Evolutionary conservation across 2,329 filamentous ascomycete genomes (phyloP).

Genomic region (Fusarium agapanthi): DNA sequence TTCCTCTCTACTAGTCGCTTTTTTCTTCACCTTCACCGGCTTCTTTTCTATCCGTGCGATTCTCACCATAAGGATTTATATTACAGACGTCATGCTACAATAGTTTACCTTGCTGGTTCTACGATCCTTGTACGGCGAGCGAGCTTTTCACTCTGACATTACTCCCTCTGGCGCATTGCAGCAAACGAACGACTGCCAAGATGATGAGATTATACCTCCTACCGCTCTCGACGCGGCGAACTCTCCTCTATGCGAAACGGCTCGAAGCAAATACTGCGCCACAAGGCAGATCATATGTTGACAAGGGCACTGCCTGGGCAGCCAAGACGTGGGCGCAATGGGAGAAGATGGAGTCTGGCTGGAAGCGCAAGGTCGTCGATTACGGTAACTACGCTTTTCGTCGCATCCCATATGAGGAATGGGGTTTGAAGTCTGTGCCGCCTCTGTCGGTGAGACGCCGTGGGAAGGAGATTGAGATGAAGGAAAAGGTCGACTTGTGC

Average conservation of each 20-base stretch:
- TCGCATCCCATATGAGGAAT: slow-evolving; percentile 95
- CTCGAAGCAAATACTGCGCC: slow-evolving; percentile 65
- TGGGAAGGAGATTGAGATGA: slow-evolving; percentile 68
- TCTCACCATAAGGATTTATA: background rate
- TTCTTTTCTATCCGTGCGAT: slow-evolving; percentile 11
- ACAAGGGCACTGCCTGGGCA: slow-evolving; percentile 76
- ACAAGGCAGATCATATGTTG: slow-evolving; percentile 62
- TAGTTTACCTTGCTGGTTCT: slow-evolving; percentile 4
- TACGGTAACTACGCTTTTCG: slow-evolving; percentile 89
- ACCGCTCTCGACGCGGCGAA: slow-evolving; percentile 89
- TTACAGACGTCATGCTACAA: slow-evolving; percentile 28
- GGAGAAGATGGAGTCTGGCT: slow-evolving; percentile 85
- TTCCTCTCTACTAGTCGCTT: background rate
- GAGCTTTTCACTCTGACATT: background rate
- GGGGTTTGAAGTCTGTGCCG: slow-evolving; percentile 94
- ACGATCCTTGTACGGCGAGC: background rate
- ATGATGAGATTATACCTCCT: slow-evolving; percentile 98
- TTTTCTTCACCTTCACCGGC: slow-evolving; percentile 3
- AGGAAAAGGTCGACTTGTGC: slow-evolving; percentile 74
- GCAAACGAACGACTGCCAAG: slow-evolving; percentile 29
- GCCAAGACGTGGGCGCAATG: slow-evolving; percentile 83
- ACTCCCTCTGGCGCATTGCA: background rate
- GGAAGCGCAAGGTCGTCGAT: slow-evolving; percentile 86
- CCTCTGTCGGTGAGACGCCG: slow-evolving; percentile 75
- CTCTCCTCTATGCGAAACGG: slow-evolving; percentile 90